phyloP scores from a whole-genome alignment of 164 flowering plant genomes.

The Magnolia changhungtana region DNA sequence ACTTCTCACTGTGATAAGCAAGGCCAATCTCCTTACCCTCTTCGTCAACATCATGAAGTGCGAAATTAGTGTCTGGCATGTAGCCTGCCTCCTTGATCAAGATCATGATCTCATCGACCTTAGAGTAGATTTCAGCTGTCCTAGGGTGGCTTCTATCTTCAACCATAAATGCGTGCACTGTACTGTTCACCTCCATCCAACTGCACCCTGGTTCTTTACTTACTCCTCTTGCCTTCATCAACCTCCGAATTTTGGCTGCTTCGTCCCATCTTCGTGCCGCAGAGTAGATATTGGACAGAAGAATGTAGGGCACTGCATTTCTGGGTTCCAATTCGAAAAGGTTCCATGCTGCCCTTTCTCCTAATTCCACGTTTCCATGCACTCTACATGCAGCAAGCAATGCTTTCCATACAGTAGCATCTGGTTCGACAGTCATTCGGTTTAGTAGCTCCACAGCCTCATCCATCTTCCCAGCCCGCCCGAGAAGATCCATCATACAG shows the following conservation, averaged over 20 bases:
- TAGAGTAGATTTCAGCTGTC: slow-evolving; percentile 51
- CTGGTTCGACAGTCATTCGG: slow-evolving; percentile 60
- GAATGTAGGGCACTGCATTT: slow-evolving; percentile 68
- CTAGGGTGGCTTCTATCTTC: slow-evolving; percentile 68
- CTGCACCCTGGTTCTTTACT: slow-evolving; percentile 80
- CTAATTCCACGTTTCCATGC: slow-evolving; percentile 55
- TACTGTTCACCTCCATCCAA: slow-evolving; percentile 69
- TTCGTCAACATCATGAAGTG: slow-evolving; percentile 72
- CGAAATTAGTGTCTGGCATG: slow-evolving; percentile 64
- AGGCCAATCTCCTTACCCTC: slow-evolving; percentile 73
- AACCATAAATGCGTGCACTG: slow-evolving; percentile 61
- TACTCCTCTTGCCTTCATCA: slow-evolving; percentile 66
- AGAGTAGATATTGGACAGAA: slow-evolving; percentile 73
- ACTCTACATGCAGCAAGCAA: slow-evolving; percentile 67
- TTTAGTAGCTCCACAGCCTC: slow-evolving; percentile 59
- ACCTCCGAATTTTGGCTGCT: slow-evolving; percentile 51
- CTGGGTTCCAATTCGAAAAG: slow-evolving; percentile 65
- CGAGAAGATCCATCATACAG: slow-evolving; percentile 82
- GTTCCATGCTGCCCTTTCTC: slow-evolving; percentile 60
- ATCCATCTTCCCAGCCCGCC: slow-evolving; percentile 60
- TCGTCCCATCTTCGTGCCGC: slow-evolving; percentile 62
- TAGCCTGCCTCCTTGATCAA: slow-evolving; percentile 74
- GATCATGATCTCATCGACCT: slow-evolving; percentile 55
- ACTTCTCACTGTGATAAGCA: slow-evolving; percentile 84
- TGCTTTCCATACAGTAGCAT: slow-evolving; percentile 84